phyloP scores from a whole-genome alignment of 495 filamentous ascomycete species.

The Staphylotrichum longicolle region DNA sequence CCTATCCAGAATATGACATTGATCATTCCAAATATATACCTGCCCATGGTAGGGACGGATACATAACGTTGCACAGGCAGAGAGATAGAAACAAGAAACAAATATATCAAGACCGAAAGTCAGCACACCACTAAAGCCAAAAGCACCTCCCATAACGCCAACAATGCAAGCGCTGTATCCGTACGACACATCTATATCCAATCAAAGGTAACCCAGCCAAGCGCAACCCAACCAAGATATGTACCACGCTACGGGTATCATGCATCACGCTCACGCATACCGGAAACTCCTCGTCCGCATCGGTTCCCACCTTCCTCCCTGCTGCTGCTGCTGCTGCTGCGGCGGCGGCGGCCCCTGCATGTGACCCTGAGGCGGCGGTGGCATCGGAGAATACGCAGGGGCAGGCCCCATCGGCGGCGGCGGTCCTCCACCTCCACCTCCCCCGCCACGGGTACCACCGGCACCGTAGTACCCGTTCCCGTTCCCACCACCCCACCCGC shows the following conservation, averaged over 20 bases:
- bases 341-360: background rate
- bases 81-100: background rate
- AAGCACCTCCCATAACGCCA: background rate
- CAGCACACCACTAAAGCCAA: background rate
- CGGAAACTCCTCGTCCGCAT: constrained; percentile 28
- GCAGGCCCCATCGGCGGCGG: constrained; percentile 13
- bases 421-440: background rate
- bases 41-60: background rate
- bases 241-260: too few relatives aligned
- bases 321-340: background rate
- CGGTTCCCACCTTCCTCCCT: constrained; percentile 22
- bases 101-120: background rate
- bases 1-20: background rate
- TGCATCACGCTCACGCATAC: constrained; percentile 25
- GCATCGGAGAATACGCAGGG: constrained; percentile 7
- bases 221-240: too few relatives aligned
- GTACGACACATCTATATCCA: too few relatives aligned
- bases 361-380: constrained; percentile 6
- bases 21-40: constrained; percentile 6
- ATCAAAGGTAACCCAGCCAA: too few relatives aligned
- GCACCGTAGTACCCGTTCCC: constrained; percentile 4
- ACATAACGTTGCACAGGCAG: background rate
- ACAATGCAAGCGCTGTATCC: too few relatives aligned
- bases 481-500: background rate
- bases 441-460: background rate